Evolutionary conservation across 2,329 filamentous ascomycete species (phyloP), one percentile per base, ranked within the genome.

Genomic region (Leptographium lundbergii): DNA sequence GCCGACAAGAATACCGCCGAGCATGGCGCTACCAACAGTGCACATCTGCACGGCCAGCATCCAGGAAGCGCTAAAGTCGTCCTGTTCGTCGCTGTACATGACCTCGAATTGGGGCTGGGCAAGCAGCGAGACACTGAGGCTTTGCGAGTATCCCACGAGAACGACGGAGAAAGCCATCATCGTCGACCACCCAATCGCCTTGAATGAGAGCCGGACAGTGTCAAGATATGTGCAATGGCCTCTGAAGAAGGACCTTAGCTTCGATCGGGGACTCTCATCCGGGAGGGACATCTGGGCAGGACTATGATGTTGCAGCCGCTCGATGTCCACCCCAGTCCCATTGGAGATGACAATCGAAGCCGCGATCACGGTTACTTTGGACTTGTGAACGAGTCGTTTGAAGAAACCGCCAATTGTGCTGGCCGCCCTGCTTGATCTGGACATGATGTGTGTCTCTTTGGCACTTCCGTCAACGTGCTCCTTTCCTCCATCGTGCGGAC

Each of bases 101-200:
- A 51, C 60, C 39, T 66, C 59, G 48, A 67, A 68, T 29, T 66
- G 63, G 2, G 65, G 63, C 53, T 65, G 65, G 0, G 63, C 62
- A 7, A 67, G 61, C 19, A 67, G 63, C 11, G 65, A 66, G 1
- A 66, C 61, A 13, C 61, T 45, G 6, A 67, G 60, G 19, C 56
- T 60, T 14, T 63, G 65, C 5, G 65, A 59, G 53, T 65, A 67
- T 14, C 64, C 64, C 48, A 65, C 64, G 24, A 64, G 59, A 6
- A 66, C 54, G 14, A 66, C 61, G 1, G 62, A 59, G n/a, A 64
- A 54, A n/a, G 61, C 58, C 57, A 66, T 60, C 11, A 63, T 29
- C 11, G 64, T 52, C 34, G 65, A 63, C 60, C 61, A 65, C 14
- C 56, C 27, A 9, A 61, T 57, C 13, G 66, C 62, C 51, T 62